Conservation (phyloP, 1,284 basidiomycete species). For the Pulveroboletus sp. region DNA sequence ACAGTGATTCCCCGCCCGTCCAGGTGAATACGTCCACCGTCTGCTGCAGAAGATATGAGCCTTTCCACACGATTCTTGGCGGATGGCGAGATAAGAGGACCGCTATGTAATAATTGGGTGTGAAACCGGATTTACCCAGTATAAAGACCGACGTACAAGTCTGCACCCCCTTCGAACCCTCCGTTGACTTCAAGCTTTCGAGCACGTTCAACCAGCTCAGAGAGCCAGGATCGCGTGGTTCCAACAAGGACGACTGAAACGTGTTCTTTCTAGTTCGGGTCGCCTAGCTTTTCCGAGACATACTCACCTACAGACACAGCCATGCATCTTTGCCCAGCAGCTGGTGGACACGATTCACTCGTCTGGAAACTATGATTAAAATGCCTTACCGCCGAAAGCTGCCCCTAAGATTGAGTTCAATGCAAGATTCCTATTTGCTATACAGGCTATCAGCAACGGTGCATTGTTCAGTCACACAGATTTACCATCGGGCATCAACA, state of each 20-base stretch:
- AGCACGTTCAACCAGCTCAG: constrained; percentile 84
- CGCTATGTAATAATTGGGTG: constrained; percentile 45
- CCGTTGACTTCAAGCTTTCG: constrained; percentile 81
- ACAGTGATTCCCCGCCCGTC: constrained; percentile 79
- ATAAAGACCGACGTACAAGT: constrained; percentile 59
- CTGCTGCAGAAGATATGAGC: constrained; percentile 78
- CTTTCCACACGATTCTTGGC: constrained; percentile 78
- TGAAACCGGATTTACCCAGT: background rate
- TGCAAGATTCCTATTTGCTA: constrained; percentile 92
- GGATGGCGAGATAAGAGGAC: constrained; percentile 89
- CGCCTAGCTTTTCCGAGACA: constrained; percentile 14
- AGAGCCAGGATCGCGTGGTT: constrained; percentile 77
- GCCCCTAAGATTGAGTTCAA: constrained; percentile 94
- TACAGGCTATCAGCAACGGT: constrained; percentile 1
- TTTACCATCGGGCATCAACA: constrained; percentile 91
- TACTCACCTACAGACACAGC: constrained; percentile 81
- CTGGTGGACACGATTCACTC: constrained; percentile 49
- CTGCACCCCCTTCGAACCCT: constrained; percentile 85
- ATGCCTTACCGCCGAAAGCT: constrained; percentile 80
- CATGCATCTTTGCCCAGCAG: constrained; percentile 97
- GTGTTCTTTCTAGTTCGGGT: constrained; percentile 4
- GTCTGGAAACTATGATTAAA: constrained; percentile 27
- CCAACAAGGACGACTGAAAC: constrained; percentile 77
- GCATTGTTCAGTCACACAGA: constrained; percentile 1
- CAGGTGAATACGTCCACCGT: constrained; percentile 87